phyloP scores from a whole-genome alignment of 225 moss, liverwort and hornwort genomes.

The Rhytidiadelphus loreus region DNA sequence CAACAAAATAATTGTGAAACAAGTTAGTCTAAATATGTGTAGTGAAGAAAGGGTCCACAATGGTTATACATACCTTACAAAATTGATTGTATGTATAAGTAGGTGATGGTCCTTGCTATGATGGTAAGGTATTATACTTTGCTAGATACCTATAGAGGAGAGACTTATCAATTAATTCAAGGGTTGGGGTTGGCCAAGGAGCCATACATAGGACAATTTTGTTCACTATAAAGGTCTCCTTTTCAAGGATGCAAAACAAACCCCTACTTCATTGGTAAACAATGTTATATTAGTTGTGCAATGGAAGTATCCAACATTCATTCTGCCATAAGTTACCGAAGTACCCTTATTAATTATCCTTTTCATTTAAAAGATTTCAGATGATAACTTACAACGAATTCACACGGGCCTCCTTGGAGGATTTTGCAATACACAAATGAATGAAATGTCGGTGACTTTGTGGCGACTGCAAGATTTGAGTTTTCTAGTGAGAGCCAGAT shows the following conservation, averaged over 20 bases:
- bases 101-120: fast-evolving
- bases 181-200: background rate
- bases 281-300: background rate
- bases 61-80: fast-evolving
- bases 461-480: background rate
- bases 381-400: no score
- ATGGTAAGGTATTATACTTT: background rate
- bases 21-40: no score
- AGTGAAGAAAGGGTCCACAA: background rate
- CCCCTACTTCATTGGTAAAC: background rate
- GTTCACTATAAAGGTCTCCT: fast-evolving
- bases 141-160: background rate
- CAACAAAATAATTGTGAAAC: background rate
- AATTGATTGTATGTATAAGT: background rate
- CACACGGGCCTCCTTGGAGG: background rate
- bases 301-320: background rate
- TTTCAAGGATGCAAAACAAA: no score
- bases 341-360: background rate
- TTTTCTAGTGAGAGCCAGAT: background rate
- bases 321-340: background rate
- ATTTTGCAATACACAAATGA: background rate
- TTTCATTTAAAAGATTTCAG: background rate
- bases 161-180: background rate
- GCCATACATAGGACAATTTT: background rate
- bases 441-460: background rate